Percentiles rank a stretch among this genome's conserved stretches.
Conservation (phyloP, 1,139 yeast species). For the Diutina catenulata region DNA sequence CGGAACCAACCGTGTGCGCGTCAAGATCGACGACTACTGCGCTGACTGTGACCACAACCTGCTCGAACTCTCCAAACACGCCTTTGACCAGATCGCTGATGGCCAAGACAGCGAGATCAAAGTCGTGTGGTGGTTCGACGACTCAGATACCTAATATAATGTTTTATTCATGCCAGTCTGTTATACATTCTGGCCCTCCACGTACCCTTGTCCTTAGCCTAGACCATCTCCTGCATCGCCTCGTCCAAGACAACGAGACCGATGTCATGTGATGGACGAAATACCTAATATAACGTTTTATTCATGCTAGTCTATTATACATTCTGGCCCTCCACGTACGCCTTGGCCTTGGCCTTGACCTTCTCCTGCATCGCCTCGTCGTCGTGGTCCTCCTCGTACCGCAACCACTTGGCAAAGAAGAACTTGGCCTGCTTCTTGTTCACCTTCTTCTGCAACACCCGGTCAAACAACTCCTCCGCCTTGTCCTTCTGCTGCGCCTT, state of each 20-base stretch:
- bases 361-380: slow-evolving; percentile 68
- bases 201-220: slow-evolving; percentile 83
- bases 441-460: slow-evolving; percentile 58
- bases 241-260: too few species aligned
- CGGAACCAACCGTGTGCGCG: neutral
- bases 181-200: slow-evolving; percentile 11
- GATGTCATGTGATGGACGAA: too few species aligned
- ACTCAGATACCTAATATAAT: neutral
- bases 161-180: too few species aligned
- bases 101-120: neutral
- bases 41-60: neutral
- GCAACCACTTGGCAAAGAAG: slow-evolving; percentile 88
- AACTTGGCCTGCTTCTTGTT: slow-evolving; percentile 90
- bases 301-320: too few species aligned
- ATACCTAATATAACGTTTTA: too few species aligned
- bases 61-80: neutral
- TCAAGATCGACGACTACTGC: neutral
- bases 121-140: neutral
- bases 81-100: neutral
- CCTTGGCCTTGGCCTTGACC: slow-evolving; percentile 87
- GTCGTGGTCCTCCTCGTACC: slow-evolving; percentile 57
- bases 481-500: slow-evolving; percentile 44
- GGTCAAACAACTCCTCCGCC: slow-evolving; percentile 71
- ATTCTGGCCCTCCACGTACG: slow-evolving; percentile 34
- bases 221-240: slow-evolving; percentile 70